phyloP scores from a whole-genome alignment of 2,329 filamentous ascomycete species.

The Trichoderma sp. region DNA sequence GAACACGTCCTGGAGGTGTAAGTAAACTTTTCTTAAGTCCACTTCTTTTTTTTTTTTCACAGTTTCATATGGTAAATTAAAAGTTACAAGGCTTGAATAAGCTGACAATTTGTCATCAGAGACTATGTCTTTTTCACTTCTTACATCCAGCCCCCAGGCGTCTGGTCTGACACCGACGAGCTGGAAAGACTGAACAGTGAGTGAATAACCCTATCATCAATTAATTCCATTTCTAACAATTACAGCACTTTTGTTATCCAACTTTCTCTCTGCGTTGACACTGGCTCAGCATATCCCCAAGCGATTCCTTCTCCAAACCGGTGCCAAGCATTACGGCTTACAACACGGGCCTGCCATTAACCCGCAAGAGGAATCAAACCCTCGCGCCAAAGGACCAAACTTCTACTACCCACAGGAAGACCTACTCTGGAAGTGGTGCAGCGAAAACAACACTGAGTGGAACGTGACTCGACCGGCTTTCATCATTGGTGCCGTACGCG shows the following conservation, averaged over 20 bases:
- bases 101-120: background rate
- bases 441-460: slow-evolving; percentile 2
- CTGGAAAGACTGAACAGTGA: slow-evolving; percentile 21
- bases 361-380: background rate
- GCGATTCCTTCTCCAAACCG: slow-evolving; percentile 20
- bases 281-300: background rate
- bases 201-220: background rate
- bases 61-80: background rate
- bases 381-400: background rate
- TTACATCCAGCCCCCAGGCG: slow-evolving; percentile 16
- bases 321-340: slow-evolving; percentile 12
- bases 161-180: slow-evolving; percentile 16
- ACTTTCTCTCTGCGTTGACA: slow-evolving; percentile 9
- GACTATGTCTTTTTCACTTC: slow-evolving; percentile 28
- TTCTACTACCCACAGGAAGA: slow-evolving; percentile 24
- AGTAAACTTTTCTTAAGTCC: background rate
- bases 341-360: background rate
- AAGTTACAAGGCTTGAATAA: background rate
- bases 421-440: background rate
- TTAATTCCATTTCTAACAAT: background rate
- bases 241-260: slow-evolving; percentile 1
- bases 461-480: slow-evolving; percentile 11
- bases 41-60: background rate
- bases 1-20: slow-evolving; percentile 2
- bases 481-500: slow-evolving; percentile 23